Evolutionary conservation across 1,284 basidiomycete genomes (phyloP).

Genomic region (Bjerkandera adusta): DNA sequence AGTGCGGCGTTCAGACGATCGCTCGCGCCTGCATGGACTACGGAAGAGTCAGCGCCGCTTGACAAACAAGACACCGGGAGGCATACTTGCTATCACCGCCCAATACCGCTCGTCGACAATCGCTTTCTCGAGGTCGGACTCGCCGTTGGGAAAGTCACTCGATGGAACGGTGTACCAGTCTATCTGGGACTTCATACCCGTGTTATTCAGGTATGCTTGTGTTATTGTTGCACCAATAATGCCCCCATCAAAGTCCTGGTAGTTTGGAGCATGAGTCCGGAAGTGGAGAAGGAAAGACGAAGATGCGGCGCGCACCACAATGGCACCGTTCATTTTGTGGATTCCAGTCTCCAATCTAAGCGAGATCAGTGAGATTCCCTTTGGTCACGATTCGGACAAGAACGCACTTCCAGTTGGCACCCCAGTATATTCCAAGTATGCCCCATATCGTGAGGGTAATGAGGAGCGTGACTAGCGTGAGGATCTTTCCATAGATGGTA

Average conservation of each 20-base stretch:
- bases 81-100: conserved; percentile 23
- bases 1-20: conserved; percentile 19
- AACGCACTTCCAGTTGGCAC: conserved; percentile 19
- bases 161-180: conserved; percentile 19
- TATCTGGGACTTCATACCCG: conserved; percentile 17
- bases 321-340: conserved; percentile 37
- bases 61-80: not conserved
- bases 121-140: conserved; percentile 10
- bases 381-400: not conserved
- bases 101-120: conserved; percentile 23
- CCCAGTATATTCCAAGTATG: conserved; percentile 39
- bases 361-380: not conserved
- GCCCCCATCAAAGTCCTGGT: conserved; percentile 27
- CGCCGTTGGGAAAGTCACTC: conserved; percentile 12
- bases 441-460: conserved; percentile 30
- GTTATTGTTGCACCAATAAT: conserved; percentile 21
- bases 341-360: conserved; percentile 17
- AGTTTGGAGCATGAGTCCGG: not conserved
- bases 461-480: conserved; percentile 22
- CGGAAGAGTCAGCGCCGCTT: not conserved
- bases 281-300: not conserved
- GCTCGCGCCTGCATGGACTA: conserved; percentile 24
- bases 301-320: conserved; percentile 33
- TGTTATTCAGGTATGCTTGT: conserved; percentile 18
- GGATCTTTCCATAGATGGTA: conserved; percentile 30